Conservation (phyloP, 2,329 filamentous ascomycete species). For the Monosporascus ibericus region DNA sequence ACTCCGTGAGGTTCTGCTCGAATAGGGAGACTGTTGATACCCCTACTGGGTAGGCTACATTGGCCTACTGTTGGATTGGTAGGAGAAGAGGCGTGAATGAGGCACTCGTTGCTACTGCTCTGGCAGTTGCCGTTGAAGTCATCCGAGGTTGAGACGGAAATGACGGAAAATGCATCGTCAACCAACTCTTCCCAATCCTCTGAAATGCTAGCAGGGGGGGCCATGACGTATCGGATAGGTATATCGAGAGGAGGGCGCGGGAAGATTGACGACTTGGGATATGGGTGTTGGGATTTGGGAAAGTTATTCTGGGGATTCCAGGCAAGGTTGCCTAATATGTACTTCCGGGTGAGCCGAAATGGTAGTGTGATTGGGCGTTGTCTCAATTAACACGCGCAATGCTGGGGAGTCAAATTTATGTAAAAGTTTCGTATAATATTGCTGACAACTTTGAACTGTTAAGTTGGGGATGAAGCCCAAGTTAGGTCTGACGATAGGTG, state of each 20-base stretch:
- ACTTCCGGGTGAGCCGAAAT: no score
- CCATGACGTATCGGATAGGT: slow-evolving; percentile 5
- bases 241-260: background rate
- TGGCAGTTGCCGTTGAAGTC: slow-evolving; percentile 1
- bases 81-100: background rate
- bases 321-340: no score
- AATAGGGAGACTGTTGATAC: background rate
- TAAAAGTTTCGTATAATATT: no score
- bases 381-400: no score
- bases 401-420: no score
- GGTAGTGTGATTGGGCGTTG: no score
- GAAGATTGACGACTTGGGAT: no score
- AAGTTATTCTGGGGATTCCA: no score
- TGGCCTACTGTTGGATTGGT: background rate
- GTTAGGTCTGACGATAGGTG: no score
- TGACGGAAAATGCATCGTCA: slow-evolving; percentile 17
- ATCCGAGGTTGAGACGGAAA: slow-evolving; percentile 19
- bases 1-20: background rate
- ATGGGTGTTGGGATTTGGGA: no score
- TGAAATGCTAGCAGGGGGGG: slow-evolving; percentile 3
- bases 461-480: no score
- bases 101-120: background rate
- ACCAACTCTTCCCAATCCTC: slow-evolving; percentile 24
- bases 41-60: background rate
- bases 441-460: no score